phyloP scores from a whole-genome alignment of 2,329 filamentous ascomycete species.

The Talaromyces sp. region DNA sequence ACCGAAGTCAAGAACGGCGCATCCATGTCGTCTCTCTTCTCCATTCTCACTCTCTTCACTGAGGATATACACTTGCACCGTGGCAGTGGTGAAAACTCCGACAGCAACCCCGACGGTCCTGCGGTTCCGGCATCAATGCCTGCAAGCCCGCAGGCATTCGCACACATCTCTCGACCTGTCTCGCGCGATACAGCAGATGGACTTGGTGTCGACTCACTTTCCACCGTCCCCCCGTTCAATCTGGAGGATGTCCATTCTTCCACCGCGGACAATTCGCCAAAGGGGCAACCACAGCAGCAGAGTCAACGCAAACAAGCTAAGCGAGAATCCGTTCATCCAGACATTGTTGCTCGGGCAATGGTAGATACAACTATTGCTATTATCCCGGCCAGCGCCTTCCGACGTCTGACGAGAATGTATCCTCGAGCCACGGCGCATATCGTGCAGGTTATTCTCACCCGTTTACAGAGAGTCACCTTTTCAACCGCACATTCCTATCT shows the following conservation, averaged over 20 bases:
- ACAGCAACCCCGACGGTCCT: constrained; percentile 14
- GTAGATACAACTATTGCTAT: constrained; percentile 97
- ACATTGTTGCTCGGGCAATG: constrained; percentile 92
- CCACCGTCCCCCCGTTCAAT: constrained; percentile 68
- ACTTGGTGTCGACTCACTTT: constrained; percentile 33
- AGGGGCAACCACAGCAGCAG: constrained; percentile 18
- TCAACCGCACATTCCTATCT: constrained; percentile 93
- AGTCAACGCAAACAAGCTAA: constrained; percentile 28
- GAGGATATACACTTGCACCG: constrained; percentile 80
- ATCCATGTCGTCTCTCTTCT: constrained; percentile 97
- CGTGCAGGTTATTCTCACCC: constrained; percentile 91
- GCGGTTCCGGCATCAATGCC: constrained; percentile 34
- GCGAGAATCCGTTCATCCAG: constrained; percentile 80
- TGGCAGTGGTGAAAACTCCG: constrained; percentile 48
- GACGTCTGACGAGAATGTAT: constrained; percentile 85
- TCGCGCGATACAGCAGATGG: constrained; percentile 17
- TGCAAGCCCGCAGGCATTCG: constrained; percentile 29
- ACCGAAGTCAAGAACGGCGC: constrained; percentile 97
- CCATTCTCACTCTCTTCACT: constrained; percentile 92
- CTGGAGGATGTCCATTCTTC: constrained; percentile 47
- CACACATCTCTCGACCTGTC: constrained; percentile 22
- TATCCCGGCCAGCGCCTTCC: constrained; percentile 93
- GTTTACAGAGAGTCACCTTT: constrained; percentile 89
- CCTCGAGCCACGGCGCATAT: constrained; percentile 96
- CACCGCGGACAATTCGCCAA: constrained; percentile 16